Evolutionary conservation across 139 green algal species (phyloP), one percentile per base, ranked within the genome.

Genomic region (Chlamydomonas sp.): DNA sequence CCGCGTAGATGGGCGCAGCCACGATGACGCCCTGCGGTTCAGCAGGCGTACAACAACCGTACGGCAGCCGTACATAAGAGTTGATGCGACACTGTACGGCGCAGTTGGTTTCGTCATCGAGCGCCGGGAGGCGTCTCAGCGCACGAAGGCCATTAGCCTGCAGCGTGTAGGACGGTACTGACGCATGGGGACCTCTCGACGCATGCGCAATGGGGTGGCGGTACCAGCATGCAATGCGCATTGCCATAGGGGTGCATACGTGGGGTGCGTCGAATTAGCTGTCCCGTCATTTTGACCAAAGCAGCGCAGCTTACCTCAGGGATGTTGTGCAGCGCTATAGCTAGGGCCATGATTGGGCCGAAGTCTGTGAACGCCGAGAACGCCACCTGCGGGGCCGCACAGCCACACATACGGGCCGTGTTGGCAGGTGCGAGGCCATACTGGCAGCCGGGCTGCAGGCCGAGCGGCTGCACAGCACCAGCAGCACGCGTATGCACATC

Each of bases 311-410:
- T 18, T 68, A 92, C 90, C 90, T 96, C 94, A 61, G 95, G 95
- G 12, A 99, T 96, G 91, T 99, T 99, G 92, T 99, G 96, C 58
- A 98, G 69, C 8, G 96, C 97, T 17, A 99, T 97, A 0, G 96
- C 97, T 0, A 95, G 16, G 0, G 95, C 93, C 96, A 98, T 98
- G 58, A 96, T 77, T 0, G 92, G 92, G 1, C 96, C 96, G 71
- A 97, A 89, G 61, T 91, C 89, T 15, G 97, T 98, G 89, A 96
- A 97, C 4, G 96, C 91, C 8, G 93, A 92, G 77, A 96, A 96
- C 2, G 93, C 94, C 20, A 97, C 95, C 83, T 91, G 83, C 63
- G 79, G 69, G 10, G 49, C 14, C n/a, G 73, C 8, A 78, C 73
- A 59, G 17, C 73, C 73, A 78, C 73, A 59, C 16, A 74, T 61